phyloP scores from a whole-genome alignment of 2,329 filamentous ascomycete genomes.

The Monilinia polystroma region DNA sequence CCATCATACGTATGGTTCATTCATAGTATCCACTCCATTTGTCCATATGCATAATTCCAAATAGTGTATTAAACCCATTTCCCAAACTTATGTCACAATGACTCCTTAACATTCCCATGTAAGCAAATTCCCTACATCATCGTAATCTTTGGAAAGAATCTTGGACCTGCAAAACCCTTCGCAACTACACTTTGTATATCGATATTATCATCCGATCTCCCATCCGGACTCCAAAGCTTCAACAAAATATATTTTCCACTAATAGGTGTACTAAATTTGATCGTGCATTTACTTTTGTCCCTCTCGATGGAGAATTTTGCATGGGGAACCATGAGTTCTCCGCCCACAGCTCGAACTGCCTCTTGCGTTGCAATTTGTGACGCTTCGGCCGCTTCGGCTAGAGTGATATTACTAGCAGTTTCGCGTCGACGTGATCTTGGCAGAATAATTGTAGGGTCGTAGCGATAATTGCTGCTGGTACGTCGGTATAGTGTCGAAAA shows the following conservation, averaged over 20 bases:
- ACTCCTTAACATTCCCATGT: neutral
- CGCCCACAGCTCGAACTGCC: conserved; percentile 55
- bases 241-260: conserved; percentile 81
- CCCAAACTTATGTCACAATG: neutral
- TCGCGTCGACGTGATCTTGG: conserved; percentile 32
- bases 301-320: conserved; percentile 82
- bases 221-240: conserved; percentile 83
- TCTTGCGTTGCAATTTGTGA: conserved; percentile 55
- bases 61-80: neutral
- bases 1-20: neutral
- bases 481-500: neutral
- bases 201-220: conserved; percentile 67
- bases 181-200: conserved; percentile 85
- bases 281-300: conserved; percentile 79
- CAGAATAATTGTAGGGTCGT: conserved; percentile 17
- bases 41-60: neutral
- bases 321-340: conserved; percentile 66
- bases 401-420: conserved; percentile 38
- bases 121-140: neutral
- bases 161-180: conserved; percentile 79
- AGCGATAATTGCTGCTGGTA: neutral
- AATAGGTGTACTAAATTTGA: conserved; percentile 80
- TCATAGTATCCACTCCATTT: neutral
- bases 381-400: conserved; percentile 38
- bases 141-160: conserved; percentile 66